These are phyloP conservation scores for Thielaviopsis ethacetica DNA, from an alignment of 2,329 filamentous ascomycete genomes.

Conservation along the genomic window DNA sequence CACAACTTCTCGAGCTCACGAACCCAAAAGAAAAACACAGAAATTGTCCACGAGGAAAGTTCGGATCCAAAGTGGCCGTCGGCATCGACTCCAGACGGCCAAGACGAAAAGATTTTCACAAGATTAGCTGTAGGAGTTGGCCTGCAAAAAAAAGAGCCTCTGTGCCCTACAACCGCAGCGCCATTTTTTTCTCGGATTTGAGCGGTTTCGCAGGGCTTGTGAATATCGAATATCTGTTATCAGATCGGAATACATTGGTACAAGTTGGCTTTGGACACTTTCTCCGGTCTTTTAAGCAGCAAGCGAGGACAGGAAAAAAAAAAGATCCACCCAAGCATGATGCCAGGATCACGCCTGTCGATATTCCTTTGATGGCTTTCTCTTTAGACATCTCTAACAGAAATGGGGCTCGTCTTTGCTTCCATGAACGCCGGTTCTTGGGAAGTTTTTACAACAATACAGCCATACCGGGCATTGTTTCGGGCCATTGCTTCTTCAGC, in stretches of 20 bases:
- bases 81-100: background rate
- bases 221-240: slow-evolving; percentile 7
- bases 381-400: too few species aligned
- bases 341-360: too few species aligned
- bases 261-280: too few species aligned
- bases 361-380: too few species aligned
- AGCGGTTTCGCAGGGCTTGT: background rate
- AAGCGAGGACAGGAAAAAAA: too few species aligned
- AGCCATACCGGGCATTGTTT: too few species aligned
- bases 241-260: slow-evolving; percentile 13
- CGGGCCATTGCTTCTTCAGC: too few species aligned
- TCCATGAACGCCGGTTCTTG: too few species aligned
- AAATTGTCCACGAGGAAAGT: background rate
- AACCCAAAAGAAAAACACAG: background rate
- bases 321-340: too few species aligned
- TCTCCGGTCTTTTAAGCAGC: too few species aligned
- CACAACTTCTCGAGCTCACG: background rate
- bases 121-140: background rate
- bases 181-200: background rate
- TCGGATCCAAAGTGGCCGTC: background rate
- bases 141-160: background rate
- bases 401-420: too few species aligned
- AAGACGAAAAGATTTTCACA: background rate
- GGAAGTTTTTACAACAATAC: too few species aligned
- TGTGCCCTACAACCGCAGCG: background rate